Evolutionary conservation across 139 green algal species (phyloP).

Genomic region (Deuterostichococcus epilithicus): DNA sequence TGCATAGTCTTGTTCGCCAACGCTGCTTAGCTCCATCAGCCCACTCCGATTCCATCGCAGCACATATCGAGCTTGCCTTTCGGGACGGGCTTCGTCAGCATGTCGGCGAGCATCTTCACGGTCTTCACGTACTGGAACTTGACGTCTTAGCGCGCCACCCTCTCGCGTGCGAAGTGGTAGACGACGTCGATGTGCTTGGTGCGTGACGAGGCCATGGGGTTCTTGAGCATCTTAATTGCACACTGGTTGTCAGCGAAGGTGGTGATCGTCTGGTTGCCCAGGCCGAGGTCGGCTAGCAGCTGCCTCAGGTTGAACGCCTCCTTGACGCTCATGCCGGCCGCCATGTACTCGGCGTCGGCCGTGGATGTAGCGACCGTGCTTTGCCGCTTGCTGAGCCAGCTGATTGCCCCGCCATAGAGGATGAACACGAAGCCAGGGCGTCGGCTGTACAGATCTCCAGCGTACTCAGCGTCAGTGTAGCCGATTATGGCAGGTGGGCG

Average conservation of each 20-base stretch:
- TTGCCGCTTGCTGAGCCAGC: constrained; percentile 43
- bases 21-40: neutral
- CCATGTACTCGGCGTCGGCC: constrained; percentile 49
- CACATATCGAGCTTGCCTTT: constrained; percentile 14
- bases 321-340: constrained; percentile 31
- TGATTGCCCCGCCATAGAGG: constrained; percentile 30
- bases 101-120: constrained; percentile 22
- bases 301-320: constrained; percentile 40
- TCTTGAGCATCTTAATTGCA: constrained; percentile 22
- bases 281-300: constrained; percentile 24
- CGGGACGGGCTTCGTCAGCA: constrained; percentile 28
- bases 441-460: constrained; percentile 20
- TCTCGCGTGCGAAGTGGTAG: constrained; percentile 31
- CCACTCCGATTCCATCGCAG: constrained; percentile 11
- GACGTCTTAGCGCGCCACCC: constrained; percentile 14
- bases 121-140: constrained; percentile 16
- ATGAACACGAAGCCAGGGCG: constrained; percentile 43
- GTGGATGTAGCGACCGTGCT: constrained; percentile 48
- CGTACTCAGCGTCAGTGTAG: constrained; percentile 46
- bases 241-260: constrained; percentile 39
- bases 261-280: neutral
- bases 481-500: constrained; percentile 9
- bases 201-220: constrained; percentile 14
- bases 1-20: neutral
- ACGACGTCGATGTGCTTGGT: constrained; percentile 46